Conservation (phyloP, 208 protist genomes). For the Polymyxa betae region DNA sequence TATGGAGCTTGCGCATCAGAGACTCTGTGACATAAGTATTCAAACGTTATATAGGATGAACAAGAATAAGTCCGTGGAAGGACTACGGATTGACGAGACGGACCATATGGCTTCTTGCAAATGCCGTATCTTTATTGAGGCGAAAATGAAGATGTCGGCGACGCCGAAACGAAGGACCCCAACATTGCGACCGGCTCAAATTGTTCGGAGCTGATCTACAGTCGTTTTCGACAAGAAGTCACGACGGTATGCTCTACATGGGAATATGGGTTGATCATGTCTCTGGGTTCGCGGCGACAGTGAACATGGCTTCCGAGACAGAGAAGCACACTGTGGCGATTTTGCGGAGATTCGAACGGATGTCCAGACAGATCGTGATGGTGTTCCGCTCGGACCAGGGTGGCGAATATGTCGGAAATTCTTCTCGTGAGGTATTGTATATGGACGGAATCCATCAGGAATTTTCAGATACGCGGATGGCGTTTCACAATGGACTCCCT, state of each 20-base stretch:
- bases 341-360: background rate
- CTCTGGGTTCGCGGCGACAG: background rate
- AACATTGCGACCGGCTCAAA: background rate
- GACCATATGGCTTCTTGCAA: background rate
- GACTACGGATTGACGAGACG: background rate
- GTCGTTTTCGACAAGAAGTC: background rate
- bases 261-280: background rate
- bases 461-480: background rate
- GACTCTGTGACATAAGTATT: too few species aligned
- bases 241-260: constrained; percentile 35
- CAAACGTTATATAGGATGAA: too few species aligned
- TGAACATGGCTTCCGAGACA: background rate
- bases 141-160: background rate
- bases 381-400: constrained; percentile 1
- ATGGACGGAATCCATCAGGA: background rate
- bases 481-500: background rate
- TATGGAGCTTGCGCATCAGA: too few species aligned
- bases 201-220: constrained; percentile 8
- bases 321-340: background rate
- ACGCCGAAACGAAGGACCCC: background rate
- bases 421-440: background rate
- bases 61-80: too few species aligned
- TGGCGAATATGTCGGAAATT: background rate
- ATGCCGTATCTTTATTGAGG: background rate
- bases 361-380: background rate